Evolutionary conservation across 2,329 filamentous ascomycete genomes (phyloP).

Genomic region (Clathrospora elynae): DNA sequence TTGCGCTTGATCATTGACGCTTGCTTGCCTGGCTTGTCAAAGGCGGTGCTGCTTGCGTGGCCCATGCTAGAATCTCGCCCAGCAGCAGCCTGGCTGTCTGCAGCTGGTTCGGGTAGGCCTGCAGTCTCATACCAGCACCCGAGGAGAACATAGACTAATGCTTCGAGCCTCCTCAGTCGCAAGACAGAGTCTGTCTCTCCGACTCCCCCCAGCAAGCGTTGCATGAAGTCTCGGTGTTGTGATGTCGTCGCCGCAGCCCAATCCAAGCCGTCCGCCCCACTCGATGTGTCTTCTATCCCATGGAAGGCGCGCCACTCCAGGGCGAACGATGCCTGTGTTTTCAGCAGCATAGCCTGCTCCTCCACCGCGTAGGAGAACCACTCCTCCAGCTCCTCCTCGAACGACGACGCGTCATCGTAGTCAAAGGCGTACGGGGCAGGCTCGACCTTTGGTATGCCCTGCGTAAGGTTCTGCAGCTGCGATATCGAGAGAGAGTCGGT

Average conservation of each 20-base stretch:
- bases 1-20: constrained; percentile 54
- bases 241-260: constrained; percentile 71
- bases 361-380: constrained; percentile 94
- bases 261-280: constrained; percentile 54
- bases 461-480: constrained; percentile 54
- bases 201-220: constrained; percentile 47
- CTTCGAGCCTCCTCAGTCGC: constrained; percentile 49
- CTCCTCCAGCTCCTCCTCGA: constrained; percentile 91
- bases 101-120: constrained; percentile 36
- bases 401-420: constrained; percentile 58
- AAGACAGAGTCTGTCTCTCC: constrained; percentile 33
- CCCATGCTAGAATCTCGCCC: constrained; percentile 17
- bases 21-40: constrained; percentile 48
- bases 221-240: constrained; percentile 62
- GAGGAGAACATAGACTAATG: constrained; percentile 54
- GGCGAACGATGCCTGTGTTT: constrained; percentile 77
- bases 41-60: constrained; percentile 19
- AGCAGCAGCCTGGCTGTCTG: constrained; percentile 14
- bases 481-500: constrained; percentile 55
- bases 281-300: constrained; percentile 47
- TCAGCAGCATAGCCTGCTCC: constrained; percentile 78
- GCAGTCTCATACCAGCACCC: constrained; percentile 59
- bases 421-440: constrained; percentile 75
- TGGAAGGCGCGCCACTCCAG: constrained; percentile 65
- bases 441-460: constrained; percentile 51